Conservation (phyloP, 2,329 filamentous ascomycete species). For the Fusarium ambrosium region DNA sequence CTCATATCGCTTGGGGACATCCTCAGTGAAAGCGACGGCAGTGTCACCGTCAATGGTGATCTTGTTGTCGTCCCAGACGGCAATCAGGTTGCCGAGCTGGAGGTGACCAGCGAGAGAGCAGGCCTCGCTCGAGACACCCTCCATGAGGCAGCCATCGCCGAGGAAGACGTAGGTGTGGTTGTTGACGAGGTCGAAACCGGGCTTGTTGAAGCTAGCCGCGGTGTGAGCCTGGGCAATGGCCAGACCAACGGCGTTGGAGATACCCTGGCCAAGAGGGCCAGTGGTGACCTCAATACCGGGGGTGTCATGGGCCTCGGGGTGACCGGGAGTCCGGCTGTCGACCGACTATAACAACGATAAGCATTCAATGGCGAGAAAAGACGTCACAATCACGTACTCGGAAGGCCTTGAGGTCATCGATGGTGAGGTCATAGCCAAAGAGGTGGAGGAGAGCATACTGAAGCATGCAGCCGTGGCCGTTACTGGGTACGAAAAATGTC, state of each 20-base stretch:
- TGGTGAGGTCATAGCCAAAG: slow-evolving; percentile 86
- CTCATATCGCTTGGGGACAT: slow-evolving; percentile 95
- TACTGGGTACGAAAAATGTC: slow-evolving; percentile 66
- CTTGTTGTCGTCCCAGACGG: slow-evolving; percentile 98
- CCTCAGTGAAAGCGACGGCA: slow-evolving; percentile 96
- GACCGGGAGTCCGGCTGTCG: slow-evolving; percentile 88
- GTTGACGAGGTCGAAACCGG: slow-evolving; percentile 89
- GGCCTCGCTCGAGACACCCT: slow-evolving; percentile 95
- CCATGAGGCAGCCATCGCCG: slow-evolving; percentile 98
- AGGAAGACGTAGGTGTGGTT: slow-evolving; percentile 99
- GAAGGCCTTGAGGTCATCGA: slow-evolving; percentile 97
- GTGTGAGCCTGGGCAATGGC: slow-evolving; percentile 96
- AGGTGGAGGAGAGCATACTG: slow-evolving; percentile 98
- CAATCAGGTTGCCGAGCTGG: slow-evolving; percentile 97
- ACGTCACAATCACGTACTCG: slow-evolving; percentile 74
- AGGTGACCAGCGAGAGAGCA: slow-evolving; percentile 94
- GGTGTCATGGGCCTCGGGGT: slow-evolving; percentile 97
- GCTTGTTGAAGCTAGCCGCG: slow-evolving; percentile 95
- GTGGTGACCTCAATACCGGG: slow-evolving; percentile 98
- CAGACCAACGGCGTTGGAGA: slow-evolving; percentile 96
- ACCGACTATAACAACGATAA: slow-evolving; percentile 55
- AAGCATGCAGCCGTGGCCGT: slow-evolving; percentile 99
- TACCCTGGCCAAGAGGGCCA: slow-evolving; percentile 96
- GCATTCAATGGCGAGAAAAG: slow-evolving; percentile 1
- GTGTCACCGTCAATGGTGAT: slow-evolving; percentile 96